Percentiles rank a stretch among this genome's conserved stretches.
phyloP scores from a whole-genome alignment of 495 filamentous ascomycete genomes.

The Penicillium antarcticum region DNA sequence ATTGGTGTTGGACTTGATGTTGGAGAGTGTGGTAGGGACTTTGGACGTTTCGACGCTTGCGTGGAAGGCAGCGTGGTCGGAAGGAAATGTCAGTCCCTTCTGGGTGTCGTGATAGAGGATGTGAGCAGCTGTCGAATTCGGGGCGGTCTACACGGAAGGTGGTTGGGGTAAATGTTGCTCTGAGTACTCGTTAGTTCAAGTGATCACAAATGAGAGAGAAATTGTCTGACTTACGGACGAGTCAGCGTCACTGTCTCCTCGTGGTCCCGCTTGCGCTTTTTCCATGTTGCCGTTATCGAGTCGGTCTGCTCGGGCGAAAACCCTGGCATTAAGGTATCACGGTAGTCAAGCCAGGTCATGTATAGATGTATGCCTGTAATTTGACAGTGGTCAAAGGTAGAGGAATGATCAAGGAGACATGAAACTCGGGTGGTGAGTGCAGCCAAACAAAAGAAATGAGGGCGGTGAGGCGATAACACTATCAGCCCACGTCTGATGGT shows the following conservation, averaged over 20 bases:
- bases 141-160: conserved; percentile 19
- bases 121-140: conserved; percentile 10
- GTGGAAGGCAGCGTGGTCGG: conserved; percentile 29
- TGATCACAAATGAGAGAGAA: not conserved
- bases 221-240: conserved; percentile 26
- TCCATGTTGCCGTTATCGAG: conserved; percentile 17
- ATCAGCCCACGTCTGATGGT: not conserved
- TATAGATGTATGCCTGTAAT: not conserved
- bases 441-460: conserved; percentile 5
- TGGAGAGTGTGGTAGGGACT: conserved; percentile 12
- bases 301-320: conserved; percentile 21
- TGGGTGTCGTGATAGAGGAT: conserved; percentile 17
- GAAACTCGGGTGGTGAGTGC: not conserved
- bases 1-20: conserved; percentile 9
- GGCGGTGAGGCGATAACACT: conserved; percentile 6
- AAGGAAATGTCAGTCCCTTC: conserved; percentile 18
- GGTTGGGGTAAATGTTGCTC: conserved; percentile 6
- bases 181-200: not conserved
- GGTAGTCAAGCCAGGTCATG: conserved; percentile 3
- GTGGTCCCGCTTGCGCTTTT: conserved; percentile 38
- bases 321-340: conserved; percentile 22
- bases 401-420: not conserved
- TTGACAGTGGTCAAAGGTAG: not conserved
- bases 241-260: conserved; percentile 19
- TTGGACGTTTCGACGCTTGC: conserved; percentile 35